A percentile compares a stretch with the other conserved stretches of the same genome.
Conservation (phyloP, 2,329 filamentous ascomycete species). For the Neonectria ditissima region DNA sequence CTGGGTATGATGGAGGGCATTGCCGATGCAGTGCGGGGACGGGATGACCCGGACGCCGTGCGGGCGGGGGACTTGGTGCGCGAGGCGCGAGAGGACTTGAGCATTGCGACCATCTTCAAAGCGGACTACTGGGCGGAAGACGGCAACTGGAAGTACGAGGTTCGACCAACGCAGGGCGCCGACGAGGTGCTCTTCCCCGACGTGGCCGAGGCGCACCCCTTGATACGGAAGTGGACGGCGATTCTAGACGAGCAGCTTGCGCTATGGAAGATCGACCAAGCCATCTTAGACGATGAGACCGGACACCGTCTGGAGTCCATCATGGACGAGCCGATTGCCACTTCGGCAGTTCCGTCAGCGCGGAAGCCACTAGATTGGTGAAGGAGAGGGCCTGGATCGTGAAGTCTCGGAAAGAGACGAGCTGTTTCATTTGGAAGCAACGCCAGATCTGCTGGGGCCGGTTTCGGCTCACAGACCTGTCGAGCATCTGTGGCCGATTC, state of each 20-base stretch:
- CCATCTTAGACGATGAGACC: slow-evolving; percentile 50
- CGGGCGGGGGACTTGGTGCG: slow-evolving; percentile 52
- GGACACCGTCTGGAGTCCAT: slow-evolving; percentile 44
- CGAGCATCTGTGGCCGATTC: background rate
- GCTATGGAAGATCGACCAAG: slow-evolving; percentile 50
- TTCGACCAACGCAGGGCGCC: slow-evolving; percentile 53
- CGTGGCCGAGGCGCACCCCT: slow-evolving; percentile 75
- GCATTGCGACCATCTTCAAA: slow-evolving; percentile 72
- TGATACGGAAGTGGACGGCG: slow-evolving; percentile 71
- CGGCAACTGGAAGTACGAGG: slow-evolving; percentile 77
- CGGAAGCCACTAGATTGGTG: slow-evolving; percentile 56
- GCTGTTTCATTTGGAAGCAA: background rate
- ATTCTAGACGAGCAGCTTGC: slow-evolving; percentile 48
- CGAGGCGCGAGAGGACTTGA: slow-evolving; percentile 69
- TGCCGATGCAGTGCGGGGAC: slow-evolving; percentile 57
- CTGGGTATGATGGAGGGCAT: slow-evolving; percentile 84
- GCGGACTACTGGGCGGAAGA: slow-evolving; percentile 75
- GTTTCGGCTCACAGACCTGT: background rate
- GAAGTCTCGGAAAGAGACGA: background rate
- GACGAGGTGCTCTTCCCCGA: slow-evolving; percentile 67
- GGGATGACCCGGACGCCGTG: slow-evolving; percentile 41
- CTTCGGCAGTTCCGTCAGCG: slow-evolving; percentile 38
- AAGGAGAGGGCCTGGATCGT: slow-evolving; percentile 22
- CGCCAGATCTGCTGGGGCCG: background rate
- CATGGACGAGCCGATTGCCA: slow-evolving; percentile 45